Percentiles rank a stretch among this genome's conserved stretches.
Conservation (phyloP, 345 rosid genomes). For the Anacardium occidentale region DNA sequence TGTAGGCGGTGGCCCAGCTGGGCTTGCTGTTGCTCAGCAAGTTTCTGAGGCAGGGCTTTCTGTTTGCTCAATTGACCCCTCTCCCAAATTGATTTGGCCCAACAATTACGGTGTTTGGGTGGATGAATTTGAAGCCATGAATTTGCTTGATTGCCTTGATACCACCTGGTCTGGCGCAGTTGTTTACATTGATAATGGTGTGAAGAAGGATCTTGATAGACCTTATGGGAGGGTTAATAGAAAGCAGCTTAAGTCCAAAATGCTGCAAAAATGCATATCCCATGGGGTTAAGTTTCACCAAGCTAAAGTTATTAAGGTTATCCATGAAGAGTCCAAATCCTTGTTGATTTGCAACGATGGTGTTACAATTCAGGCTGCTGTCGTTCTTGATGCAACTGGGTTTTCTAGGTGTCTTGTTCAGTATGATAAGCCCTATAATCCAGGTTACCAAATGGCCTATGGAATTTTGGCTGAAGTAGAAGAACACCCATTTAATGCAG, state of each 20-base stretch:
- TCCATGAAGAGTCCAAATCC: slow-evolving; percentile 83
- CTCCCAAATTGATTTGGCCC: slow-evolving; percentile 92
- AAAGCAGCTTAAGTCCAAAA: slow-evolving; percentile 86
- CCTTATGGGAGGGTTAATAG: slow-evolving; percentile 97
- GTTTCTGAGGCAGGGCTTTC: slow-evolving; percentile 93
- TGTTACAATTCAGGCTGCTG: slow-evolving; percentile 72
- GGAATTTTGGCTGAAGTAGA: slow-evolving; percentile 96
- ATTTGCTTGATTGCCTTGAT: slow-evolving; percentile 91
- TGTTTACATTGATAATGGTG: slow-evolving; percentile 57
- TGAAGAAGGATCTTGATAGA: slow-evolving; percentile 61
- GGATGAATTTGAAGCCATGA: slow-evolving; percentile 97
- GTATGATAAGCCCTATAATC: slow-evolving; percentile 93
- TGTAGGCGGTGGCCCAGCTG: slow-evolving; percentile 98
- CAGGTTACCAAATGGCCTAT: slow-evolving; percentile 94
- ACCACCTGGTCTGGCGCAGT: slow-evolving; percentile 96
- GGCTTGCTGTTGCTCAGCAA: slow-evolving; percentile 93
- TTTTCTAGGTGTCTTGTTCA: slow-evolving; percentile 89
- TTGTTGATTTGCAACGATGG: slow-evolving; percentile 82
- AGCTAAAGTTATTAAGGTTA: slow-evolving; percentile 82
- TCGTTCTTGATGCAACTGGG: slow-evolving; percentile 97
- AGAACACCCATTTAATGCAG: slow-evolving; percentile 86
- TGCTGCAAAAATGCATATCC: slow-evolving; percentile 80
- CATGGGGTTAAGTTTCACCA: slow-evolving; percentile 91
- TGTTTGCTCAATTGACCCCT: slow-evolving; percentile 88
- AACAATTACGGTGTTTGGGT: slow-evolving; percentile 99